phyloP scores from a whole-genome alignment of 768 basidiomycete genomes.

The Phaeotremella skinneri region DNA sequence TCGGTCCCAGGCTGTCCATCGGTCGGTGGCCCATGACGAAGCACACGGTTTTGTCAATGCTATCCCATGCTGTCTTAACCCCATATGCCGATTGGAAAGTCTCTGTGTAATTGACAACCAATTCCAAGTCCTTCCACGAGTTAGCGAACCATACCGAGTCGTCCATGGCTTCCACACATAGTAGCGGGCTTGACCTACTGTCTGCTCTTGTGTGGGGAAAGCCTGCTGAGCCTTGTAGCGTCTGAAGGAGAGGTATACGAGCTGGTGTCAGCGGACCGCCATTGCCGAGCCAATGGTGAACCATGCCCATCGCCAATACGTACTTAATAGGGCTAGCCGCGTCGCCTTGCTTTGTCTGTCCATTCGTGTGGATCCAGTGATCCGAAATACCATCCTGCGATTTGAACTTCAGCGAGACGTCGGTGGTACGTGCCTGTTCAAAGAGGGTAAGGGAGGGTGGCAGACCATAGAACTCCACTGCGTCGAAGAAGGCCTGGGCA shows the following conservation, averaged over 20 bases:
- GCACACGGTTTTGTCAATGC: constrained; percentile 16
- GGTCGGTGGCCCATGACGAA: constrained; percentile 12
- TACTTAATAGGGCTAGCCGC: background rate
- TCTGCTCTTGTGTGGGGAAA: too few species aligned
- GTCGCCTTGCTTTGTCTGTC: constrained; percentile 3
- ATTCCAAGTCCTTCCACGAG: background rate
- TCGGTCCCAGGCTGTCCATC: too few species aligned
- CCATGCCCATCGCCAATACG: background rate
- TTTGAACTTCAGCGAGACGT: background rate
- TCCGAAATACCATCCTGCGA: background rate
- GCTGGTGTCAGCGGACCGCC: too few species aligned
- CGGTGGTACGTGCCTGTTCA: background rate
- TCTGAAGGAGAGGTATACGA: too few species aligned
- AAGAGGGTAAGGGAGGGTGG: background rate
- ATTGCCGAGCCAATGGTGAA: background rate
- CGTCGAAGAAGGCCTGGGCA: background rate
- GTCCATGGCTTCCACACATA: constrained; percentile 33
- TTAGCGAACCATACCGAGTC: constrained; percentile 18
- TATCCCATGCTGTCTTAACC: constrained; percentile 15
- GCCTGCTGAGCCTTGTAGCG: too few species aligned
- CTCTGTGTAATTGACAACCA: background rate
- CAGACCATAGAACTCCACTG: constrained; percentile 2
- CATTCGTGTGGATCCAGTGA: background rate
- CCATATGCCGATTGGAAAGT: constrained; percentile 18
- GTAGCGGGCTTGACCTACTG: too few species aligned